phyloP scores from a whole-genome alignment of 2,329 filamentous ascomycete genomes.

The Stromatinia cepivora region DNA sequence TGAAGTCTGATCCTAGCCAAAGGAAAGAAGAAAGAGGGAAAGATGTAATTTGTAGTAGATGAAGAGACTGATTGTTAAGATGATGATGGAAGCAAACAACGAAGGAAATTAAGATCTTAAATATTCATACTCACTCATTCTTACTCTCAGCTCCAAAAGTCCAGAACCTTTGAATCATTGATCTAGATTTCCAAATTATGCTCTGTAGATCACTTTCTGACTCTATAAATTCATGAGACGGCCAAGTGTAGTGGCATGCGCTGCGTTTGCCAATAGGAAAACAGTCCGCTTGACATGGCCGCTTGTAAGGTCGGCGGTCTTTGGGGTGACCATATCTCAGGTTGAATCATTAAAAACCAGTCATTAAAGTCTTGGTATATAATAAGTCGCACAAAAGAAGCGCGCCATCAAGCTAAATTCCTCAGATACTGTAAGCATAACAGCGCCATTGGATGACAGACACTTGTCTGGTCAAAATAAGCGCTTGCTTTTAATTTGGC shows the following conservation, averaged over 20 bases:
- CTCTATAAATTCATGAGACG: constrained; percentile 42
- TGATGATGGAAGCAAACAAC: constrained; percentile 34
- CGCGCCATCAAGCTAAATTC: constrained; percentile 1
- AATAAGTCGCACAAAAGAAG: constrained; percentile 8
- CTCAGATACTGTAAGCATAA: background rate
- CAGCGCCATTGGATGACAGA: constrained; percentile 15
- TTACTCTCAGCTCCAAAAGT: constrained; percentile 21
- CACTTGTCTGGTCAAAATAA: constrained; percentile 7
- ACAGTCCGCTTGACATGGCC: constrained; percentile 16
- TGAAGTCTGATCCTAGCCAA: constrained; percentile 25
- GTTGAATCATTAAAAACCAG: constrained; percentile 9
- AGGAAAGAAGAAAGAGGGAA: constrained; percentile 29
- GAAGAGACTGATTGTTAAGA: constrained; percentile 35
- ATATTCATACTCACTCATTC: constrained; percentile 32
- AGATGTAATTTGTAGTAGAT: constrained; percentile 34
- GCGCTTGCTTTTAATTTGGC: constrained; percentile 10
- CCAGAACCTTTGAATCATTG: constrained; percentile 18
- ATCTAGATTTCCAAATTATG: constrained; percentile 24
- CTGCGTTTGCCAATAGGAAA: constrained; percentile 39
- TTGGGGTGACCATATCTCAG: constrained; percentile 2
- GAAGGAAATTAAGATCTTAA: constrained; percentile 35
- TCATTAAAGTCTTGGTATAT: constrained; percentile 18
- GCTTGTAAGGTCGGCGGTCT: constrained; percentile 29
- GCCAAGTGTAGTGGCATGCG: constrained; percentile 36
- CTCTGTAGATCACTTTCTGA: constrained; percentile 25